phyloP scores from a whole-genome alignment of 2,329 filamentous ascomycete species.

The Clonostachys chloroleuca region DNA sequence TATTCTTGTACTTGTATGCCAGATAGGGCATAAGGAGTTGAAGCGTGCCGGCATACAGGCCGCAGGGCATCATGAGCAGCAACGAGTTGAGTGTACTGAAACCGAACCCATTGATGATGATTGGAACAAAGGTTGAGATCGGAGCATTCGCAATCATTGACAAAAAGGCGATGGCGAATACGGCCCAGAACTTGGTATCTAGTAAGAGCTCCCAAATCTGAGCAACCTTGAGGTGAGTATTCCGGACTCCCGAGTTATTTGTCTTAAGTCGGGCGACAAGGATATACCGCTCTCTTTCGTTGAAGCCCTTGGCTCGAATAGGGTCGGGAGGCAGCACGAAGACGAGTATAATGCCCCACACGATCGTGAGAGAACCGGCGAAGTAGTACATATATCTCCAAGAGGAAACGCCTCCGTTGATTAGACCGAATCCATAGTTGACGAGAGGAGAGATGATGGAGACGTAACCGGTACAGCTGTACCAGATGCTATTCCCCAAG shows the following conservation, averaged over 20 bases:
- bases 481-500: conserved; percentile 27
- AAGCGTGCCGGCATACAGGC: conserved; percentile 3
- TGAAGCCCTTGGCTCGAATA: conserved; percentile 3
- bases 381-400: conserved; percentile 48
- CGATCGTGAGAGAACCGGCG: conserved; percentile 35
- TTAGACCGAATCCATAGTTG: conserved; percentile 45
- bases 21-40: conserved; percentile 4
- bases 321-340: conserved; percentile 32
- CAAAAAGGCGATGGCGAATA: conserved; percentile 23
- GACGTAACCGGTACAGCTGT: conserved; percentile 6
- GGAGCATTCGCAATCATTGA: conserved; percentile 11
- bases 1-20: conserved; percentile 4
- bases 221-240: conserved; percentile 25
- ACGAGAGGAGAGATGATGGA: conserved; percentile 33
- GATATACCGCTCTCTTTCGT: conserved; percentile 12
- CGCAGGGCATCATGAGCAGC: conserved; percentile 37
- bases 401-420: conserved; percentile 23
- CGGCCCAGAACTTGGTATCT: conserved; percentile 30
- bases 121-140: conserved; percentile 19
- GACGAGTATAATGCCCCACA: conserved; percentile 35
- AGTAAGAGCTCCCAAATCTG: conserved; percentile 29
- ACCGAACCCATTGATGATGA: conserved; percentile 18
- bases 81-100: conserved; percentile 9
- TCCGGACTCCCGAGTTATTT: conserved; percentile 30
- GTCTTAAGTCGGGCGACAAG: conserved; percentile 56